Conservation (phyloP, 805 yeast genomes). For the Starmerella riodocensis region DNA sequence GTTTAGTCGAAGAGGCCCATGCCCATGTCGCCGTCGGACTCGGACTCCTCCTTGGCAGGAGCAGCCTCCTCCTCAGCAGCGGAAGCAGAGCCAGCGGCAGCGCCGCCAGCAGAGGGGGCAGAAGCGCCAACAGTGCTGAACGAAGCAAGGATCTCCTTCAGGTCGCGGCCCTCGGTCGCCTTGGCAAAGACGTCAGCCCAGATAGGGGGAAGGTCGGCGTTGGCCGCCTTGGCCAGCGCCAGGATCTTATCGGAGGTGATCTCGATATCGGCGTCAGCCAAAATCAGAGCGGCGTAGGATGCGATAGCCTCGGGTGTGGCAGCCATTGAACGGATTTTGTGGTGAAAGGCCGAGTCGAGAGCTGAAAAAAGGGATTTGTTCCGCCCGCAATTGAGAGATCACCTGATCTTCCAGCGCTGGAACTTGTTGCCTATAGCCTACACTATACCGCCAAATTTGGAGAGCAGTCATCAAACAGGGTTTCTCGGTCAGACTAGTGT, state of each 20-base stretch:
- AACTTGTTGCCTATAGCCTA: no score
- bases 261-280: constrained; percentile 85
- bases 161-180: constrained; percentile 73
- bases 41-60: constrained; percentile 50
- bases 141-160: constrained; percentile 60
- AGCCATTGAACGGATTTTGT: constrained; percentile 35
- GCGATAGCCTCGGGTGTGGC: constrained; percentile 72
- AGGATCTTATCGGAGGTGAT: constrained; percentile 67
- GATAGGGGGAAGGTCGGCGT: constrained; percentile 42
- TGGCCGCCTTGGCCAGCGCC: constrained; percentile 60
- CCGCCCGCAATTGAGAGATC: no score
- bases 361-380: constrained; percentile 8
- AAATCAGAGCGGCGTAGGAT: constrained; percentile 88
- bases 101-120: constrained; percentile 94
- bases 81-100: constrained; percentile 48
- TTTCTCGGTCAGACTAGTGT: no score
- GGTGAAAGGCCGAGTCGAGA: neutral
- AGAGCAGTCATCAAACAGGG: no score
- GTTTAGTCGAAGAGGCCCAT: constrained; percentile 96
- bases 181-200: constrained; percentile 79
- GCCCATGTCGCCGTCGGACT: constrained; percentile 70
- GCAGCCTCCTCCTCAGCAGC: constrained; percentile 62
- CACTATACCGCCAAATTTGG: no score
- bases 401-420: no score
- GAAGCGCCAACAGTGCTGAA: constrained; percentile 67